Conservation (phyloP, 2,329 filamentous ascomycete species). For the Venturia pyrina region DNA sequence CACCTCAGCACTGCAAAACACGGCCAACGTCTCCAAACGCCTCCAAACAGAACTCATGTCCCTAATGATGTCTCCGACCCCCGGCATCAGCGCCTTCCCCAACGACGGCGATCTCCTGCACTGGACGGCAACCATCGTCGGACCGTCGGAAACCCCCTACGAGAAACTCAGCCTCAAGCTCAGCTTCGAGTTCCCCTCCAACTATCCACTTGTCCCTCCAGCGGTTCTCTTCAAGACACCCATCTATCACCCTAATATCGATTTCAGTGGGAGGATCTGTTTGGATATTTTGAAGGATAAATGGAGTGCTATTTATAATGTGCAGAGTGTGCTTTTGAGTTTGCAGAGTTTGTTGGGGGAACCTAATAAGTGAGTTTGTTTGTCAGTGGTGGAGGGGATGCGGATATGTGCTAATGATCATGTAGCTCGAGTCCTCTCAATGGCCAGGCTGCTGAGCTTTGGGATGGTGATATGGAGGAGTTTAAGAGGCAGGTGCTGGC, state of each 20-base stretch:
- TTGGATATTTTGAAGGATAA: slow-evolving; percentile 98
- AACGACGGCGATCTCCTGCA: slow-evolving; percentile 82
- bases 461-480: slow-evolving; percentile 79
- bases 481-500: slow-evolving; percentile 70
- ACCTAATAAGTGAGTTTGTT: slow-evolving; percentile 78
- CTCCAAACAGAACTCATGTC: slow-evolving; percentile 97
- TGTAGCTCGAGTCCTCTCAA: slow-evolving; percentile 83
- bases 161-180: slow-evolving; percentile 83
- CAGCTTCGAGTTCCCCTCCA: slow-evolving; percentile 77
- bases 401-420: neutral
- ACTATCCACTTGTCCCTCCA: slow-evolving; percentile 87
- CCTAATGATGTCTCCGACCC: slow-evolving; percentile 90
- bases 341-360: slow-evolving; percentile 92
- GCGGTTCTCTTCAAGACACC: slow-evolving; percentile 95
- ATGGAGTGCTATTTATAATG: slow-evolving; percentile 97
- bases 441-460: slow-evolving; percentile 89
- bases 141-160: slow-evolving; percentile 87
- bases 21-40: slow-evolving; percentile 38
- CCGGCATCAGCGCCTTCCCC: slow-evolving; percentile 91
- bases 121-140: slow-evolving; percentile 90
- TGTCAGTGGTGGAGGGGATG: neutral
- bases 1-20: slow-evolving; percentile 17
- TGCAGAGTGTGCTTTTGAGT: slow-evolving; percentile 84
- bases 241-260: slow-evolving; percentile 98
- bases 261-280: slow-evolving; percentile 94